Evolutionary conservation across 78 protist genomes (phyloP), one percentile per base, ranked within the genome.

Genomic region (Emiliania huxleyi): DNA sequence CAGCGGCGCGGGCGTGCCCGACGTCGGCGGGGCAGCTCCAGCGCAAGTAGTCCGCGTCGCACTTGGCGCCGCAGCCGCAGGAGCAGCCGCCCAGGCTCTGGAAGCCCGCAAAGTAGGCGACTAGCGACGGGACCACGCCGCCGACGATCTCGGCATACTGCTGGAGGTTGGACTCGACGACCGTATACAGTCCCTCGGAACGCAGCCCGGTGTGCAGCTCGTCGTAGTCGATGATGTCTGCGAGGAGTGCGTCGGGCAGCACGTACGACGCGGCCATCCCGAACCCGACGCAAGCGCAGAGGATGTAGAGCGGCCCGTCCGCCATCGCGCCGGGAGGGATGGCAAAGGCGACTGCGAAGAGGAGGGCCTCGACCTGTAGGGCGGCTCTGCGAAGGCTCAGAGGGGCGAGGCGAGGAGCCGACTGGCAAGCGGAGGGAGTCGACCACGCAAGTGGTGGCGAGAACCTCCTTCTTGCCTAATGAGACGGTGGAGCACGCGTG

Each of bases 201-300:
- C 91, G 52, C 43, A 52, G 19, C 35, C 91, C 91, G 45, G 23
- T 46, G 55, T 52, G 40, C 12, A 90, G 29, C 38, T 90, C 91
- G 49, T 90, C 91, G 38, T 90, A 90, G 69, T 90, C 91, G 12
- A 90, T 90, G 42, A 52, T 38, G 69, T 90, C 91, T 18, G 79
- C 91, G 19, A 90, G 23, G 38, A 90, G 0, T 21, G 91, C 48
- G 35, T 90, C 91, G n/a, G 38, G 15, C 5, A 90, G 40, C 2
- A 90, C 55, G 55, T 12, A 48, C 55, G 55, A 48, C 23, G 55
- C 55, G 23, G 55, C 55, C 55, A 48, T 48, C 23, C 55, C 55
- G 23, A 48, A 11, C 55, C 55, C 55, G 23, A 48, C 55, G 55
- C n/a, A n/a, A n/a, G n/a, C n/a, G n/a, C n/a, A n/a, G n/a, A n/a